Conservation (phyloP, 106 monocot genomes). For the Phalaenopsis aphrodite region DNA sequence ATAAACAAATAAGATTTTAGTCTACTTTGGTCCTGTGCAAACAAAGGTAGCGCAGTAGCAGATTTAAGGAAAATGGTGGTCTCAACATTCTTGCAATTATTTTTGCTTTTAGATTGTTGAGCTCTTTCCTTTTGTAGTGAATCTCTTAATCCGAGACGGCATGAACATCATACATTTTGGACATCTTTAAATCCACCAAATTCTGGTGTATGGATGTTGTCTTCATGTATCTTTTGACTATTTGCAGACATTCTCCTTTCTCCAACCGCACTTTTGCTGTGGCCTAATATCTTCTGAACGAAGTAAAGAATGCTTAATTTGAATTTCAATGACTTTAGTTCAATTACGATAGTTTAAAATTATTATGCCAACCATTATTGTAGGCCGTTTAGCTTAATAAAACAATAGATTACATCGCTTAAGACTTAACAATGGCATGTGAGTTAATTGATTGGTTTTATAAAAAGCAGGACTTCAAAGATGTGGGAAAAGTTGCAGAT, state of each 20-base stretch:
- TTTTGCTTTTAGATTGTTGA: not conserved
- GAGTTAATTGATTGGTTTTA: not conserved
- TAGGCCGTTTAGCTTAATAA: not conserved
- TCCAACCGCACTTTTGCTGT: not conserved
- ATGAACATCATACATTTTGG: too few species aligned
- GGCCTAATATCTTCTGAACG: not conserved
- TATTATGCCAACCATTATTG: too few species aligned
- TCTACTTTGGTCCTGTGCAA: not conserved
- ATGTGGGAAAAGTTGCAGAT: constrained; percentile 56
- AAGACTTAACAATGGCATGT: not conserved
- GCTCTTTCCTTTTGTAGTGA: not conserved
- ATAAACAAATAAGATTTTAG: not conserved
- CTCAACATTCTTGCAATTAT: not conserved
- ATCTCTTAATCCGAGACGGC: not conserved
- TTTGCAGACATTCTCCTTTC: not conserved
- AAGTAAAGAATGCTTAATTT: not conserved
- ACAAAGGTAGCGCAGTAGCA: too few species aligned
- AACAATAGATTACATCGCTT: not conserved
- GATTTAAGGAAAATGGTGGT: not conserved
- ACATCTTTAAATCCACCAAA: too few species aligned
- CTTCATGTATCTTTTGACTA: too few species aligned
- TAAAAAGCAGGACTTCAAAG: constrained; percentile 36
- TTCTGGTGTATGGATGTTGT: too few species aligned
- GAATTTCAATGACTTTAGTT: not conserved
- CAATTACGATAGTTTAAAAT: too few species aligned